phyloP scores from a whole-genome alignment of 331 rosid genomes.

The Pyrus hybrid region DNA sequence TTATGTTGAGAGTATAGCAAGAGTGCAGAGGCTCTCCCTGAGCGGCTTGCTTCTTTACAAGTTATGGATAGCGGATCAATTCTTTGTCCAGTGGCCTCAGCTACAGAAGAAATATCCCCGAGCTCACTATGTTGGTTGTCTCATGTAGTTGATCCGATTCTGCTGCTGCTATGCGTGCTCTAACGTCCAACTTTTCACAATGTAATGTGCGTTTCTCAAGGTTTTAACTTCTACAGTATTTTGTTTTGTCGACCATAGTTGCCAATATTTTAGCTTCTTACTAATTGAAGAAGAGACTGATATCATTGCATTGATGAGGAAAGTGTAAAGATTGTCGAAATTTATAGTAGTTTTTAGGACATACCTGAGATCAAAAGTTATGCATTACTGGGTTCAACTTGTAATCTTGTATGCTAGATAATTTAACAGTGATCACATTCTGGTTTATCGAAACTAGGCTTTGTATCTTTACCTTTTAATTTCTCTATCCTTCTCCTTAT shows the following conservation, averaged over 20 bases:
- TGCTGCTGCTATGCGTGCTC: not conserved
- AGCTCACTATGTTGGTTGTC: conserved; percentile 80
- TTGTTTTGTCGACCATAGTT: not conserved
- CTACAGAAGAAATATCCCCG: conserved; percentile 63
- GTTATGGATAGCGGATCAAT: conserved; percentile 66
- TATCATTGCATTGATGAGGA: not conserved
- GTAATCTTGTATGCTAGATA: not conserved
- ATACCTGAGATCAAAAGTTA: not conserved
- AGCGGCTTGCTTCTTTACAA: conserved; percentile 89
- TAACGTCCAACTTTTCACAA: not conserved
- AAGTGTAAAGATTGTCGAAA: not conserved
- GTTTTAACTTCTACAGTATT: not conserved
- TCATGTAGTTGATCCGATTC: conserved; percentile 49
- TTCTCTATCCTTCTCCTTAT: conserved; percentile 26
- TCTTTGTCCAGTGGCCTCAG: conserved; percentile 95
- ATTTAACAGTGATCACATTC: not conserved
- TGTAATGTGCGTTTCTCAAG: not conserved
- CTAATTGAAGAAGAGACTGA: not conserved
- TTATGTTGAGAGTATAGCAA: conserved; percentile 92
- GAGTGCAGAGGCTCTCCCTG: conserved; percentile 82
- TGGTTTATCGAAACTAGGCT: not conserved
- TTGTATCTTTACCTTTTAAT: not conserved
- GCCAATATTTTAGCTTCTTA: not conserved
- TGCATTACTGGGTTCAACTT: not conserved
- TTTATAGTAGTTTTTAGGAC: not conserved